Base-by-base conservation (phyloP, 78 protist genomes). In the Chrysochromulina tobinii region DNA sequence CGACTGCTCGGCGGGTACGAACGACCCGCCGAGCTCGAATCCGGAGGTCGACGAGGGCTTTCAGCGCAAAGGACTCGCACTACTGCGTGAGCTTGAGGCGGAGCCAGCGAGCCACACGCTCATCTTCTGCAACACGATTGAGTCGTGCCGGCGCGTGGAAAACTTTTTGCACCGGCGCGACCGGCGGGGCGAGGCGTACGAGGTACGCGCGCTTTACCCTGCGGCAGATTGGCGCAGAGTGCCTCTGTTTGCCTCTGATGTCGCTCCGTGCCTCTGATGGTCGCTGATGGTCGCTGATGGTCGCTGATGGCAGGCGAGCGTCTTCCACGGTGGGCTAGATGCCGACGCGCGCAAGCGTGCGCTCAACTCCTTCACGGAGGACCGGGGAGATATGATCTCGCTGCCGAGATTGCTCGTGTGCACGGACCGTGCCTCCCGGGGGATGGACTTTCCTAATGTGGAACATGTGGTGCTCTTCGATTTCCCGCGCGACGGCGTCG, bases 401-500 rank as follows among this genome's bases (percentile, higher is more conserved):
- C 25, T 20, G 81, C 81, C 17, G 25, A 51, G 3, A 12, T 17
- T 77, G 18, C 85, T 77, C 38, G 59, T 77, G 27, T 4, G 25
- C 20, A 77, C 85, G 48, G 85, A 77, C 11, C 85, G 85, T 7
- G 85, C 85, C 17, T 53, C 61, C 3, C 85, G 85, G 5, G 85
- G 85, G 1, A 77, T 77, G 54, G 85, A 77, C 85, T 77, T 77
- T 53, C 14, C 59, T 27, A 1, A 9, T 3, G 85, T 51, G 11
- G 23, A 3, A 5, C 85, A 77, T 38, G 85, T 77, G 15, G 58
- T 77, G 4, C 85, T 77, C 59, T 77, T 77, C 85, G 59, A 51
- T 59, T 77, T 77, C 38, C 85, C 85, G n/a, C 85, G 85, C 3
- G 54, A 51, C n/a, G 85, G 85, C 85, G 85, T 38, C 55, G 85